Conservation (phyloP, 495 filamentous ascomycete species). For the Talaromyces wortmannii region DNA sequence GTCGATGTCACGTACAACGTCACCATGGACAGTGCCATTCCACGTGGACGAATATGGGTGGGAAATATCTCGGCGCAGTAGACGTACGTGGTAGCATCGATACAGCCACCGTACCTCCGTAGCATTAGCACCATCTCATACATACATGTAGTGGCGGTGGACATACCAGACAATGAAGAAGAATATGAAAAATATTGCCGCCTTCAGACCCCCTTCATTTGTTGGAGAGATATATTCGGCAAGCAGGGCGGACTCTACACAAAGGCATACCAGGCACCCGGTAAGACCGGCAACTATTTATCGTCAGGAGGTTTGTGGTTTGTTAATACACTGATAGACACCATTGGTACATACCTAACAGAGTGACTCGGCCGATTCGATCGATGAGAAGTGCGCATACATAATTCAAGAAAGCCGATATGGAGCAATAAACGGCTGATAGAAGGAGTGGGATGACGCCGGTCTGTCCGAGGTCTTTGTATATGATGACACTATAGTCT, state of each 20-base stretch:
- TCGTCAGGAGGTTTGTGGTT: not conserved
- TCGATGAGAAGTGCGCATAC: not conserved
- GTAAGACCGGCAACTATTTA: slow-evolving; percentile 1
- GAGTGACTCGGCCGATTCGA: not conserved
- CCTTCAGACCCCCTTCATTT: not conserved
- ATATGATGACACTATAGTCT: slow-evolving; percentile 1
- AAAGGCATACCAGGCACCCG: not conserved
- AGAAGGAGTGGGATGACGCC: slow-evolving; percentile 1
- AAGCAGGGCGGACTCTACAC: slow-evolving; percentile 1
- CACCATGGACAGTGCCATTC: slow-evolving; percentile 8
- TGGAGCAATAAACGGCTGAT: not conserved
- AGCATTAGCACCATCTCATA: not conserved
- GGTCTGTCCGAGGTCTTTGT: not conserved
- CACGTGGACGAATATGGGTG: slow-evolving; percentile 11
- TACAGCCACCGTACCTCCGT: not conserved
- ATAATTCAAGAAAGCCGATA: slow-evolving; percentile 1
- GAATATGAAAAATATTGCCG: slow-evolving; percentile 2
- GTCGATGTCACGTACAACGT: slow-evolving; percentile 7
- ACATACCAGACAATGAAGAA: slow-evolving; percentile 3
- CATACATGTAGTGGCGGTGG: not conserved
- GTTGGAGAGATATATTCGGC: not conserved
- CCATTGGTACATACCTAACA: not conserved
- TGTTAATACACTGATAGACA: not conserved
- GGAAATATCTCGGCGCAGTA: slow-evolving; percentile 16
- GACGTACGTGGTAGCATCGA: slow-evolving; percentile 11